phyloP scores from a whole-genome alignment of 495 filamentous ascomycete species.

The Aspergillus funiculosus region DNA sequence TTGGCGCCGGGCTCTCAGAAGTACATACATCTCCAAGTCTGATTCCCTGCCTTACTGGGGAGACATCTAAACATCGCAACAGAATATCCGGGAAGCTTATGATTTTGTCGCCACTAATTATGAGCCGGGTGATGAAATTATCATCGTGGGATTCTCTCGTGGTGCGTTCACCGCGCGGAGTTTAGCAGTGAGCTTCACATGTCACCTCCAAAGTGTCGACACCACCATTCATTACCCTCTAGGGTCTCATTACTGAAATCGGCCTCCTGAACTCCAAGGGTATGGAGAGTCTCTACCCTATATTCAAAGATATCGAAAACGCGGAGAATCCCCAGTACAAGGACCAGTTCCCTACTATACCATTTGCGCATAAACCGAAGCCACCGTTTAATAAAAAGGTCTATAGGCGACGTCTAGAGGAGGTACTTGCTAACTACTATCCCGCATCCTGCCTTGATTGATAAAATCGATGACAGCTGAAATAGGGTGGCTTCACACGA shows the following conservation, averaged over 20 bases:
- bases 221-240: not conserved
- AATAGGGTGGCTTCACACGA: not conserved
- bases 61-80: not conserved
- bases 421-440: not conserved
- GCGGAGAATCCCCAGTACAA: not conserved
- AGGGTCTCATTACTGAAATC: not conserved
- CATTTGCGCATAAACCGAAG: not conserved
- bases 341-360: not conserved
- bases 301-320: not conserved
- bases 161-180: not conserved
- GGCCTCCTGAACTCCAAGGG: not conserved
- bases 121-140: not conserved
- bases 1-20: not conserved
- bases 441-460: not conserved
- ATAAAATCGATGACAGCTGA: not conserved
- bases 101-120: constrained; percentile 1
- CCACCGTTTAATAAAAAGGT: not conserved
- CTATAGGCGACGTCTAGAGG: not conserved
- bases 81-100: not conserved
- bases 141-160: not conserved
- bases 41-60: not conserved
- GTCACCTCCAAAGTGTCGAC: not conserved
- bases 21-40: not conserved
- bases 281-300: not conserved
- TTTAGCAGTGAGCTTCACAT: not conserved